Base-by-base conservation (phyloP, 805 yeast genomes). In the Yamadazyma ubonensis region DNA sequence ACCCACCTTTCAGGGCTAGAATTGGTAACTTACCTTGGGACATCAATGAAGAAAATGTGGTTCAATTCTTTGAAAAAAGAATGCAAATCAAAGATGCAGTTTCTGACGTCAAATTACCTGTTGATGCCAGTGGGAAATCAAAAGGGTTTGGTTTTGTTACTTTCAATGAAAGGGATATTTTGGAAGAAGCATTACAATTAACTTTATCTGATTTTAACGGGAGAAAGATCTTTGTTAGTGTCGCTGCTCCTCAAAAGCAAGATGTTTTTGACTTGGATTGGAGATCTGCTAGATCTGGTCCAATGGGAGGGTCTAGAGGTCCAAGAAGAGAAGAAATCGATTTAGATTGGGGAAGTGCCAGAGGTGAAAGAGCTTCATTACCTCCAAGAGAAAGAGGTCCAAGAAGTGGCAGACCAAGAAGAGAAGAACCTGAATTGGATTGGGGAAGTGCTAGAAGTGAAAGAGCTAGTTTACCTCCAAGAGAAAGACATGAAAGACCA, bases 1-100 rank as follows among this genome's bases (percentile, higher is more conserved):
- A 68, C 38, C 89, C 97, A 14, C 99, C 99, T 39, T 93, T 65
- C 74, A 83, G 86, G 55, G 97, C 96, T n/a, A 79, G 87, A 60
- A 74, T 91, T 50, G 78, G 79, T 58, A 89, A 90, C 67, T 77
- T 93, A 57, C 87, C 96, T 44, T 84, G 86, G 81, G 90, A 85
- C 43, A 76, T 78, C 32, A 63, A 71, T 33, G 97, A 91, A 62
- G 79, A 71, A 26, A 76, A 71, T 38, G 70, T 85, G 43, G 67
- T 61, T 38, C 76, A 74, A 18, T 84, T 83, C 71, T 75, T 85
- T 42, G 81, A 76, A 52, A 77, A 75, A 43, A 70, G 79, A 48
- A 65, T 68, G 54, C 80, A 76, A 50, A 67, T 71, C 16, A 61
- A 61, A 27, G 70, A 60, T 39, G 71, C 79, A 37, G 77, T 86